Evolutionary conservation across 345 rosid genomes (phyloP), one percentile per base, ranked within the genome.

Genomic region (Limnanthes douglasii): DNA sequence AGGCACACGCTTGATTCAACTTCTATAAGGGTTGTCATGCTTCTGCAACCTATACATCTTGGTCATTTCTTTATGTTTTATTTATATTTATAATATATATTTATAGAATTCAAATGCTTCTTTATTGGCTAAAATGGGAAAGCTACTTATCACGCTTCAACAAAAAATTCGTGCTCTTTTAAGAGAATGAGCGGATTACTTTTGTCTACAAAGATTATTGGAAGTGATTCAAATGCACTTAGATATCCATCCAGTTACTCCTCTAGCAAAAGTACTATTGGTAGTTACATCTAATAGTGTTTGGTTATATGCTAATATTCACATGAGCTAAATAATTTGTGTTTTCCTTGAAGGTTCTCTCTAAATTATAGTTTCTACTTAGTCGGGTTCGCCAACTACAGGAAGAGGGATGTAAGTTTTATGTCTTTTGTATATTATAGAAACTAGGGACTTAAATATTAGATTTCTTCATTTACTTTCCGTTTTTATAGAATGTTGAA

Each of bases 331-430:
- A 40, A 29, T 34, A 18, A 19, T 13, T 44, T 15, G 37, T 50
- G 29, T 43, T 46, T 17, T 34, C 1, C 45, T 28, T 59, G 53
- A 57, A 88, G 97, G 77, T 76, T 37, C 73, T 88, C 29, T 66
- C 77, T 26, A 95, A 95, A 46, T 45, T 88, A 69, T 95, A 78
- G 46, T 74, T 79, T 46, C 53, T 88, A 39, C 68, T 76, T 33
- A 64, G 68, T 60, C 61, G 64, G 62, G 61, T 42, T 18, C 63
- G 53, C 36, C 48, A 49, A n/a, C 54, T 84, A 42, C 68, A 55
- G 40, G 92, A 79, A 55, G 71, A 51, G 40, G 88, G 83, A 40
- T 67, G 76, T 25, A 88, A 70, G 57, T 62, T 72, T 37, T 63
- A 78, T 35, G 52, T 83, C 36, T 58, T 75, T 43, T 86, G 97